Evolutionary conservation across 768 basidiomycete genomes (phyloP).

Genomic region (Hericium erinaceus): DNA sequence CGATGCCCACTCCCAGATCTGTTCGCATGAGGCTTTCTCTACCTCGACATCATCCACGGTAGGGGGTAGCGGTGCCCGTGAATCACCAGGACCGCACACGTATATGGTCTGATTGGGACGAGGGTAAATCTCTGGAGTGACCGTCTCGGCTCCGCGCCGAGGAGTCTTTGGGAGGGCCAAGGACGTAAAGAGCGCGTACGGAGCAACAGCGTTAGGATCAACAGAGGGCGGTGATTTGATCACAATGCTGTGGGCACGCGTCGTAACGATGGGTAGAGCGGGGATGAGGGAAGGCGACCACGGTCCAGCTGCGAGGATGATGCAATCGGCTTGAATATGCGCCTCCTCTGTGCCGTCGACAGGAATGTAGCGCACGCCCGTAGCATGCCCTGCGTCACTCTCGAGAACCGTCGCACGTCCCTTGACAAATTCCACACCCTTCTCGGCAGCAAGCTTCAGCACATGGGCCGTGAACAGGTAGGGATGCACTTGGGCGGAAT

Average conservation of each 20-base stretch:
- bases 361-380: conserved; percentile 35
- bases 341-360: conserved; percentile 17
- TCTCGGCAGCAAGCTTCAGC: conserved; percentile 51
- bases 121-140: conserved; percentile 62
- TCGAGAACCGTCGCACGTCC: conserved; percentile 40
- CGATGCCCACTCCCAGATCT: conserved; percentile 44
- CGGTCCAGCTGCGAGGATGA: conserved; percentile 77
- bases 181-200: conserved; percentile 80
- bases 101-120: conserved; percentile 63
- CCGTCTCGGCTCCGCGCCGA: conserved; percentile 8
- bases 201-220: conserved; percentile 39
- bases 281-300: conserved; percentile 66
- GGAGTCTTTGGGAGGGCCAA: conserved; percentile 34
- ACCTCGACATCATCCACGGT: conserved; percentile 66
- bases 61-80: conserved; percentile 47
- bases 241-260: conserved; percentile 66
- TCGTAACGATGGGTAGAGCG: conserved; percentile 47
- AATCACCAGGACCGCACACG: conserved; percentile 75
- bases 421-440: conserved; percentile 38
- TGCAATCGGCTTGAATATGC: conserved; percentile 50
- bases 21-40: conserved; percentile 45
- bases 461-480: conserved; percentile 66
- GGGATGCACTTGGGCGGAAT: conserved; percentile 73
- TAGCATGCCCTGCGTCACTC: conserved; percentile 32
- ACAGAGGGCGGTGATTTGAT: conserved; percentile 42